phyloP scores from a whole-genome alignment of 495 filamentous ascomycete genomes.

The Peziza echinospora region DNA sequence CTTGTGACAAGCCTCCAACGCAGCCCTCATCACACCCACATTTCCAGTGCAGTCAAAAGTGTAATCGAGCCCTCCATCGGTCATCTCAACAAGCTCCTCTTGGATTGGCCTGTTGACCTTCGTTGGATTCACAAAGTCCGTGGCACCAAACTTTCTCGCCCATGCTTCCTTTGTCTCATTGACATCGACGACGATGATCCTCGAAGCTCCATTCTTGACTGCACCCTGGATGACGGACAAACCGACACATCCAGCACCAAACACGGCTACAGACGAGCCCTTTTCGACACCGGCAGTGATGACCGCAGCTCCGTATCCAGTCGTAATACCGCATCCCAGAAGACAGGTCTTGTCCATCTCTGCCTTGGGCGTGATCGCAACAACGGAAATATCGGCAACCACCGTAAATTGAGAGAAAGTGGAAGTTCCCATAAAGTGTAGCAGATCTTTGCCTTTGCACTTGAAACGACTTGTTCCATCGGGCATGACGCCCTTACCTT shows the following conservation, averaged over 20 bases:
- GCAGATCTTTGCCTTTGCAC: constrained; percentile 75
- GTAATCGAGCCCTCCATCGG: constrained; percentile 96
- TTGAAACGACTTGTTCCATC: constrained; percentile 91
- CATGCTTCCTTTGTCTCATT: constrained; percentile 84
- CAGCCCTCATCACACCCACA: constrained; percentile 84
- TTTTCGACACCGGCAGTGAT: constrained; percentile 81
- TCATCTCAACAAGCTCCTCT: constrained; percentile 87
- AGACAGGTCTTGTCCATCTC: constrained; percentile 90
- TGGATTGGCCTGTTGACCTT: constrained; percentile 51
- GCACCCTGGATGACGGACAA: constrained; percentile 87
- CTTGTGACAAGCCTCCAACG: constrained; percentile 96
- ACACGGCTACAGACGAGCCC: constrained; percentile 77
- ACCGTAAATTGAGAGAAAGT: constrained; percentile 99
- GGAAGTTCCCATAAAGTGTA: constrained; percentile 98
- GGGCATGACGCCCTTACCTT: constrained; percentile 91
- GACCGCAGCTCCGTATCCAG: constrained; percentile 86
- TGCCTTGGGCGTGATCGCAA: constrained; percentile 75
- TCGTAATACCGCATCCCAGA: constrained; percentile 94
- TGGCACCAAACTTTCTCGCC: constrained; percentile 84
- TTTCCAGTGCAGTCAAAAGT: constrained; percentile 99
- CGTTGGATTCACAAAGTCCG: constrained; percentile 87
- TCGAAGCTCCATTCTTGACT: constrained; percentile 62
- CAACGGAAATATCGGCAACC: constrained; percentile 94
- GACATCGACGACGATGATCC: constrained; percentile 90
- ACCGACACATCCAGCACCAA: constrained; percentile 90